Conservation (phyloP, 768 basidiomycete genomes). For the Pisolithus albus region DNA sequence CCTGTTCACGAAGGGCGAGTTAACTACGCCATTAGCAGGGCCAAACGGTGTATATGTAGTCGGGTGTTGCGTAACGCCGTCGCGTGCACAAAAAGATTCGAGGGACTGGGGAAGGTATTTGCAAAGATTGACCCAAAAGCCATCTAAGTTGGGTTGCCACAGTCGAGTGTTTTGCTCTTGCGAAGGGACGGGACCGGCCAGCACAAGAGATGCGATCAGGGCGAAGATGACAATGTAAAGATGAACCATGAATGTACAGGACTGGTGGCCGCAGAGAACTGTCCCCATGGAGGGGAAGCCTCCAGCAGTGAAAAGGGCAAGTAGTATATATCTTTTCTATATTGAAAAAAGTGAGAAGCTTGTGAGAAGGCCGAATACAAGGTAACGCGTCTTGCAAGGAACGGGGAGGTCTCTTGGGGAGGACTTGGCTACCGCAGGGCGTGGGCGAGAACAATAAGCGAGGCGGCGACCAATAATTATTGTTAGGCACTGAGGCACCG, state of each 20-base stretch:
- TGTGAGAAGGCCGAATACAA: not conserved
- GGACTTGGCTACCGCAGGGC: not conserved
- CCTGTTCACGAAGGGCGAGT: conserved; percentile 43
- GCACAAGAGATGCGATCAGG: conserved; percentile 22
- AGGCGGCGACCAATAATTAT: not conserved
- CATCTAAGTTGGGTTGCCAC: conserved; percentile 21
- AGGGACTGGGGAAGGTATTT: conserved; percentile 22
- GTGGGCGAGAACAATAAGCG: not conserved
- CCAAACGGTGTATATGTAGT: conserved; percentile 47
- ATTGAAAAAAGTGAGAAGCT: not conserved
- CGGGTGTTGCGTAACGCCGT: conserved; percentile 14
- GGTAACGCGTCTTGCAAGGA: not conserved
- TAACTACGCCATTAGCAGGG: conserved; percentile 45
- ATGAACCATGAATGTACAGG: not conserved
- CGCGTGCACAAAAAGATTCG: conserved; percentile 36
- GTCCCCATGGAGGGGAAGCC: not conserved
- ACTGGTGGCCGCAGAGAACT: not conserved
- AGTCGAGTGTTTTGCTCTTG: conserved; percentile 9
- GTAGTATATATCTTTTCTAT: not conserved
- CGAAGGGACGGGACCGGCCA: conserved; percentile 26
- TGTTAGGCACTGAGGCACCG: not conserved
- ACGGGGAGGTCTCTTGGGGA: not conserved
- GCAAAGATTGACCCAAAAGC: not conserved
- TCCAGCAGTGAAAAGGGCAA: not conserved
- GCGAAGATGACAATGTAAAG: conserved; percentile 18